Base-by-base conservation (phyloP, 2,329 filamentous ascomycete species). In the Hypomyces rosellus region DNA sequence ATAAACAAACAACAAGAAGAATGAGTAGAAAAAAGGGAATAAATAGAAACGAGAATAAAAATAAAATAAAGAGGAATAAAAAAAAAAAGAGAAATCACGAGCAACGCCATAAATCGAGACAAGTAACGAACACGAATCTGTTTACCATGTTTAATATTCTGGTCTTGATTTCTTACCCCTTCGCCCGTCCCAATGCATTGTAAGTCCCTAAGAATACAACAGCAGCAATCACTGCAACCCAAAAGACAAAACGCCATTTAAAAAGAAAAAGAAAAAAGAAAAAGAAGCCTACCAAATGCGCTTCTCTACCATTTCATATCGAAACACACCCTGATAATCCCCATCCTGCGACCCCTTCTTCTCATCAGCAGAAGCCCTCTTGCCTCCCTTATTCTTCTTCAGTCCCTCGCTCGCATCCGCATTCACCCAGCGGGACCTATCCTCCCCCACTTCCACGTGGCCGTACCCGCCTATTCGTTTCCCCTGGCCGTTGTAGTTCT, bases 231-330 rank as follows among this genome's bases (percentile, higher is more conserved):
- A 40, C 20, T 14, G 18, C 38, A 9, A 20, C 18, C 15, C 11
- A 41, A 41, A 5, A 33, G 20, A 37, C n/a, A n/a, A 48, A 45
- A 38, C 16, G 36, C 14, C 16, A 12, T 16, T 3, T 20, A 11
- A 36, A 20, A 45, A 34, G n/a, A n/a, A n/a, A n/a, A n/a, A n/a
- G n/a, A n/a, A n/a, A n/a, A n/a, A n/a, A n/a, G n/a, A n/a, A n/a
- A n/a, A 34, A 46, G 48, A 15, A 14, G 38, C 52, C 57, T 69
- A 97, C 93, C 93, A 99, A 60, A 99, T 99, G 65, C 93, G 80
- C 77, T 96, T 97, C 1, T 89, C 89, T 60, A 90, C 85, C 93
- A 97, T 96, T 64, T 90, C 89, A 71, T 96, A 99, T 60, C 93
- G 78, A 77, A 82, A 55, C 83, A 89, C 65, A 72, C 82, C 62